Evolutionary conservation across 495 filamentous ascomycete genomes (phyloP).

Genomic region (Venustampulla echinocandica): DNA sequence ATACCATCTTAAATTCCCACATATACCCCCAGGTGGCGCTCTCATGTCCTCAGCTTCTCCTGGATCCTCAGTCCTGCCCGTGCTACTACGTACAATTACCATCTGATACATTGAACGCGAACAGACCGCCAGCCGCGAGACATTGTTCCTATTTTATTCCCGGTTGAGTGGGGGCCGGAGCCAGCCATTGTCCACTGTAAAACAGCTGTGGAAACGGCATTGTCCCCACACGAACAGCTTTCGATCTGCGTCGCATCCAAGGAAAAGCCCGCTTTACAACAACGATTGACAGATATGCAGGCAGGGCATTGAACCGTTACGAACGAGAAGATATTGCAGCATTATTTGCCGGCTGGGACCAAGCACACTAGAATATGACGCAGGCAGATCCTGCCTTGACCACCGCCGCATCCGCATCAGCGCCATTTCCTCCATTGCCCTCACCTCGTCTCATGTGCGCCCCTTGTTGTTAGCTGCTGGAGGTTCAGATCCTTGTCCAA

Average conservation of each 20-base stretch:
- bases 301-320: slow-evolving; percentile 11
- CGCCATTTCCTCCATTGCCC: slow-evolving; percentile 16
- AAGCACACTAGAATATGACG: slow-evolving; percentile 4
- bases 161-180: background rate
- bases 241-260: background rate
- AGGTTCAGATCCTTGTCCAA: slow-evolving; percentile 20
- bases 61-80: too few relatives aligned
- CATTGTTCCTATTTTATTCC: background rate
- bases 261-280: too few relatives aligned
- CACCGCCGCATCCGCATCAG: slow-evolving; percentile 9
- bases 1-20: slow-evolving; percentile 10
- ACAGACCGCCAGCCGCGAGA: background rate
- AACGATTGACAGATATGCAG: too few relatives aligned
- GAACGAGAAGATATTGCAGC: too few relatives aligned
- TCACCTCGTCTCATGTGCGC: slow-evolving; percentile 24
- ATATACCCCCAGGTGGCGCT: too few relatives aligned
- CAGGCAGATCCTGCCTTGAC: slow-evolving; percentile 15
- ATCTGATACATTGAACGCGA: slow-evolving; percentile 2
- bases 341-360: slow-evolving; percentile 16
- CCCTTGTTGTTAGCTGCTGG: slow-evolving; percentile 8
- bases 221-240: background rate
- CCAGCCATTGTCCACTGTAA: background rate
- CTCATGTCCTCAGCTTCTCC: too few relatives aligned
- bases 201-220: background rate
- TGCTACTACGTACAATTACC: slow-evolving; percentile 7